phyloP scores from a whole-genome alignment of 495 filamentous ascomycete species.

The Xylaria castorea region DNA sequence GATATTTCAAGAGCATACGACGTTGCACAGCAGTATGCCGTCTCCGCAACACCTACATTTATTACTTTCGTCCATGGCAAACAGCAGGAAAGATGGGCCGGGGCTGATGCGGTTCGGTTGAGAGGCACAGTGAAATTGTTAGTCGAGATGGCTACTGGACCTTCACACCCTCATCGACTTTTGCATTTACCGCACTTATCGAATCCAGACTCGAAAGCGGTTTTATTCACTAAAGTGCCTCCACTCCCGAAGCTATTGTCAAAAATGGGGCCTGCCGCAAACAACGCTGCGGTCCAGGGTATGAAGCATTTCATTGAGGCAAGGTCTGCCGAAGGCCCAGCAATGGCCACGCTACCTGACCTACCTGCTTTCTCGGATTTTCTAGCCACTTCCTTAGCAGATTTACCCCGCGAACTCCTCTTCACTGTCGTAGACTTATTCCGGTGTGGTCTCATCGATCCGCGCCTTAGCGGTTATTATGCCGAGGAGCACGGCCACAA shows the following conservation, averaged over 20 bases:
- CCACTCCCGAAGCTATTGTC: constrained; percentile 83
- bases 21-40: constrained; percentile 67
- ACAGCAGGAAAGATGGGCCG: constrained; percentile 80
- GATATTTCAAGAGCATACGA: constrained; percentile 74
- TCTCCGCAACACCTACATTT: constrained; percentile 87
- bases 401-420: constrained; percentile 61
- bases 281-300: constrained; percentile 60
- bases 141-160: constrained; percentile 72
- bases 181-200: constrained; percentile 75
- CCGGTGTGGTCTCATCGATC: constrained; percentile 76
- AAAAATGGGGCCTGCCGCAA: constrained; percentile 67
- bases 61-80: constrained; percentile 82
- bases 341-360: constrained; percentile 66
- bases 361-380: constrained; percentile 62
- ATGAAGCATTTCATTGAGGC: constrained; percentile 71
- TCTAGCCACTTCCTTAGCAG: constrained; percentile 55
- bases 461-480: constrained; percentile 84
- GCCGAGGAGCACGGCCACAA: constrained; percentile 73
- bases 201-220: constrained; percentile 64
- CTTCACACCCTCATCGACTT: constrained; percentile 74
- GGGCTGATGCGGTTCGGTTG: constrained; percentile 72
- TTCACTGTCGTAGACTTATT: constrained; percentile 87
- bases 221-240: constrained; percentile 79
- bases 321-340: constrained; percentile 58
- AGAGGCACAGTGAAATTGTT: constrained; percentile 75